Conservation (phyloP, 2,329 filamentous ascomycete genomes). For the Microdochium paspali region DNA sequence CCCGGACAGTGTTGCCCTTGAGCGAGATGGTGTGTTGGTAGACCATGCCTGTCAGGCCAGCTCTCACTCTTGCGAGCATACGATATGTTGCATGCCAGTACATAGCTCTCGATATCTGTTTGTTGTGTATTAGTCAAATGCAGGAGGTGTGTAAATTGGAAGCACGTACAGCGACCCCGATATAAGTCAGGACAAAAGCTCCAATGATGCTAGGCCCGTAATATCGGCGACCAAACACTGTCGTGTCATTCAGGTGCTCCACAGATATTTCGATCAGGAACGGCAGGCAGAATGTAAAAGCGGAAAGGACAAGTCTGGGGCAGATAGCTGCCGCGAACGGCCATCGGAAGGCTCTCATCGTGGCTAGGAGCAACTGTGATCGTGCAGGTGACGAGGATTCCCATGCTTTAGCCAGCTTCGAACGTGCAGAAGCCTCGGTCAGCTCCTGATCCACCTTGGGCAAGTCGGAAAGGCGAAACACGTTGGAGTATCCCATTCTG, state of each 20-base stretch:
- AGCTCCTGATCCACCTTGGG: constrained; percentile 11
- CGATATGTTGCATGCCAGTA: constrained; percentile 14
- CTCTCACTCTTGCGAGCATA: constrained; percentile 11
- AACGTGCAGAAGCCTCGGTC: no score
- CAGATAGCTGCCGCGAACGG: constrained; percentile 11
- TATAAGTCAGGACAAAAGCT: no score
- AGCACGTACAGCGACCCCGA: no score
- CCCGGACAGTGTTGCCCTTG: constrained; percentile 11
- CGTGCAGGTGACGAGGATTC: no score
- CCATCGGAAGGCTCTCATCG: neutral
- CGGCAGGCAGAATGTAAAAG: constrained; percentile 19
- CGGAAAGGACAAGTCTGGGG: constrained; percentile 14
- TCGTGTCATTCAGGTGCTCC: constrained; percentile 6
- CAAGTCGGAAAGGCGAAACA: constrained; percentile 11
- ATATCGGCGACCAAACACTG: neutral
- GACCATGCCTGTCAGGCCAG: constrained; percentile 13
- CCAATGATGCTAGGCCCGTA: no score
- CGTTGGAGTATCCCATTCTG: constrained; percentile 8
- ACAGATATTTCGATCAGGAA: constrained; percentile 18
- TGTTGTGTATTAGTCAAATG: neutral
- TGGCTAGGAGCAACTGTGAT: no score
- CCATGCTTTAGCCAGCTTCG: no score
- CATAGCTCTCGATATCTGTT: constrained; percentile 9
- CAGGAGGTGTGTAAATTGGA: no score
- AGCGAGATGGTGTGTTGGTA: constrained; percentile 12